Evolutionary conservation across 805 yeast genomes (phyloP), one percentile per base, ranked within the genome.

Genomic region (Starmerella apicola): DNA sequence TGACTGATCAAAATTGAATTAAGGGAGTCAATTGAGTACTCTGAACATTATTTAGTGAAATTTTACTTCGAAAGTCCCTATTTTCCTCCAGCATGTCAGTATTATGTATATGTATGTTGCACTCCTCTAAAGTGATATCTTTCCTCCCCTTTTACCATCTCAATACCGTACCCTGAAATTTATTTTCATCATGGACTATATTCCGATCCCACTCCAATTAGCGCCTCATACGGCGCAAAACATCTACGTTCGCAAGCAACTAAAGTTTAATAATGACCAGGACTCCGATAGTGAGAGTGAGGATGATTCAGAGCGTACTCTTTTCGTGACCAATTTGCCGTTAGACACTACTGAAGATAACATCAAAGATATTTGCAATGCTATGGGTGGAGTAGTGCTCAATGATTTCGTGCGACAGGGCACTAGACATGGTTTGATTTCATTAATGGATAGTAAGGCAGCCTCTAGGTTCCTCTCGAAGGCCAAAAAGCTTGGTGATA

Each of bases 291-390:
- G 23, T 23, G 45, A 37, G 29, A 58, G 56, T 16, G 69, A 70
- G 37, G 65, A 63, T 25, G 59, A 63, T 2, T 5, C 22, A 8
- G 68, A 69, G 25, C 58, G 67, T 17, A 59, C 81, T 22, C 58
- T 86, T n/a, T 86, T 86, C 60, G 56, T 79, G 5, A 74, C 80
- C 42, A 85, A 86, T 55, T 61, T 84, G 30, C 95, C 96, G 2
- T 61, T 78, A 18, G 68, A 70, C 42, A 67, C 84, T 5, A 65
- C 68, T 19, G 52, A 72, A 13, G 65, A 67, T 32, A 63, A 64
- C 26, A 54, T 84, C 35, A 78, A 74, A 52, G 66, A 64, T 41
- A 68, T 76, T 31, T 72, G 84, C 51, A 62, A 60, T 42, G 57
- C 63, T 5, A 67, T 70, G 34, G 77, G 72, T 33, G 54, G 60